Conservation (phyloP, 1,284 basidiomycete genomes). For the Xerocomus cyaneibrunnescens region DNA sequence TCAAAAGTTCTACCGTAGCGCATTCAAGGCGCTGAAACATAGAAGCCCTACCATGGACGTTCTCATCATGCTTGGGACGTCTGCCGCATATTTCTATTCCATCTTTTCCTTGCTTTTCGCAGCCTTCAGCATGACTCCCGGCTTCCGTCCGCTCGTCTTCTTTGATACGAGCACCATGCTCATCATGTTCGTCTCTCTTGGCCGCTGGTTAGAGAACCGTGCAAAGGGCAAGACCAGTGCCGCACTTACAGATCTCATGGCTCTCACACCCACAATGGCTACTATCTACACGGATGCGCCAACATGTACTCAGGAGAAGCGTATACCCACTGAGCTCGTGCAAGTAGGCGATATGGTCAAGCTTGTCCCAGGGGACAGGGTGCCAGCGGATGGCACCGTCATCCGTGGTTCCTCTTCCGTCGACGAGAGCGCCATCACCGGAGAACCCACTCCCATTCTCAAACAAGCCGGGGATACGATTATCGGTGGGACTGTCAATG, state of each 20-base stretch:
- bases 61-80: slow-evolving; percentile 93
- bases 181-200: slow-evolving; percentile 95
- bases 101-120: slow-evolving; percentile 69
- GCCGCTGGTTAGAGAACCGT: slow-evolving; percentile 93
- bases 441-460: slow-evolving; percentile 88
- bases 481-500: slow-evolving; percentile 97
- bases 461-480: slow-evolving; percentile 84
- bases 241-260: slow-evolving; percentile 94
- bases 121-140: slow-evolving; percentile 60
- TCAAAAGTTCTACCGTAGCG: slow-evolving; percentile 82
- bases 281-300: slow-evolving; percentile 89
- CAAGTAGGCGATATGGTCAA: slow-evolving; percentile 95
- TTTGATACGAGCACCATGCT: slow-evolving; percentile 99
- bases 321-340: slow-evolving; percentile 91
- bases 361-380: slow-evolving; percentile 94
- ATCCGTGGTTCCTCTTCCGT: slow-evolving; percentile 83
- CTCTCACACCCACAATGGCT: slow-evolving; percentile 92
- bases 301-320: slow-evolving; percentile 79
- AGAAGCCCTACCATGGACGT: slow-evolving; percentile 95
- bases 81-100: slow-evolving; percentile 92
- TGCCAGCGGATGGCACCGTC: slow-evolving; percentile 94
- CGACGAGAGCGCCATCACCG: slow-evolving; percentile 97
- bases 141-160: slow-evolving; percentile 85
- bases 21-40: slow-evolving; percentile 91
- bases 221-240: slow-evolving; percentile 98